Evolutionary conservation across 495 filamentous ascomycete species (phyloP).

Genomic region (Haplographium delicatum): DNA sequence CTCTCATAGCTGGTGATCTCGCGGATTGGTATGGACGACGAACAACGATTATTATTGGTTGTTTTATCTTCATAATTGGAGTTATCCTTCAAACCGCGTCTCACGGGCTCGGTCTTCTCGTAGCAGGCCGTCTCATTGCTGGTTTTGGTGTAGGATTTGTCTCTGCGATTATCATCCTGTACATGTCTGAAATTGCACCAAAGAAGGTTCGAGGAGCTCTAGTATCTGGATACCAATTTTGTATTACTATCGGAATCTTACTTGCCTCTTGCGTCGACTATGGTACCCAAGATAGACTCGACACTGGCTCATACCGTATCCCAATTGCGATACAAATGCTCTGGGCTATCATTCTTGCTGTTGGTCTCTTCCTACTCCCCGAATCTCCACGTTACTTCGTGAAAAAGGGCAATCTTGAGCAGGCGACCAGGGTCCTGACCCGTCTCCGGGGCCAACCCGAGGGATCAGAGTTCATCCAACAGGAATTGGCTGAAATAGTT

Average conservation of each 20-base stretch:
- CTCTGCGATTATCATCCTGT: slow-evolving; percentile 56
- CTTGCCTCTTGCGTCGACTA: slow-evolving; percentile 70
- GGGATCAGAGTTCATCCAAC: slow-evolving; percentile 60
- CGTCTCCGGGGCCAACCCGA: slow-evolving; percentile 45
- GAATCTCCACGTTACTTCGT: slow-evolving; percentile 58
- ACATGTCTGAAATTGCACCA: slow-evolving; percentile 64
- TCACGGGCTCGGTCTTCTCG: slow-evolving; percentile 61
- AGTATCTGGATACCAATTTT: slow-evolving; percentile 67
- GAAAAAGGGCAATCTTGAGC: slow-evolving; percentile 48
- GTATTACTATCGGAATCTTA: slow-evolving; percentile 67
- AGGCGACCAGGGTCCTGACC: slow-evolving; percentile 46
- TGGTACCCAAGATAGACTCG: slow-evolving; percentile 51
- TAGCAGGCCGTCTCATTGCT: slow-evolving; percentile 74
- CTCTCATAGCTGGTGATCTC: slow-evolving; percentile 62
- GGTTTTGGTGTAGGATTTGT: slow-evolving; percentile 80
- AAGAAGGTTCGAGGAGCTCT: slow-evolving; percentile 63
- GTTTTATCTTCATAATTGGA: slow-evolving; percentile 66
- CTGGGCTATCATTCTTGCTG: slow-evolving; percentile 59
- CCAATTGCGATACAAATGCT: slow-evolving; percentile 63
- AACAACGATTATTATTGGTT: slow-evolving; percentile 59
- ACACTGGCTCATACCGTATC: slow-evolving; percentile 66
- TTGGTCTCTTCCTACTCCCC: slow-evolving; percentile 52
- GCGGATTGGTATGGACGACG: slow-evolving; percentile 74
- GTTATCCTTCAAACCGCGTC: slow-evolving; percentile 74
- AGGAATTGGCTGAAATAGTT: slow-evolving; percentile 69